A percentile compares a stretch with the other conserved stretches of the same genome.
phyloP scores from a whole-genome alignment of 2,329 filamentous ascomycete species.

The Colletotrichum magnum region DNA sequence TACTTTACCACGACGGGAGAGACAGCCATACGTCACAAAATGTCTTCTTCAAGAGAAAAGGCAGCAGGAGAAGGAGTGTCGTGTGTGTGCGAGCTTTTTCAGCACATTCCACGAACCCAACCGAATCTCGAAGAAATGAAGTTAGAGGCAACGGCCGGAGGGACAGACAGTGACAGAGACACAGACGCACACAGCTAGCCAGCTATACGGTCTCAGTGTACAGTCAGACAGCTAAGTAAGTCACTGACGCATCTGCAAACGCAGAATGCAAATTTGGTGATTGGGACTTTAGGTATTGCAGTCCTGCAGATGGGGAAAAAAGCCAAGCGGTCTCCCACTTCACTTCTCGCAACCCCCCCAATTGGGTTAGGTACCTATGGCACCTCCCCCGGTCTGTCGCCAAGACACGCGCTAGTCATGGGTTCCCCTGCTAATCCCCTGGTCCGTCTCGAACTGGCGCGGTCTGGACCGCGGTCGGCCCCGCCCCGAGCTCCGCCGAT shows the following conservation, averaged over 20 bases:
- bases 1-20: background rate
- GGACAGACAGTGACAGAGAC: background rate
- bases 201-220: no score
- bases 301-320: no score
- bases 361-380: no score
- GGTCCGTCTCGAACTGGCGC: slow-evolving; percentile 28
- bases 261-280: no score
- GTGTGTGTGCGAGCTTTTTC: no score
- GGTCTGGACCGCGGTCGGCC: slow-evolving; percentile 34
- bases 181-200: background rate
- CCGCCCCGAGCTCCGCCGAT: slow-evolving; percentile 24
- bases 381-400: no score
- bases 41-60: slow-evolving; percentile 1
- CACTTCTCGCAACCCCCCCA: no score
- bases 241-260: no score
- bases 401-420: background rate
- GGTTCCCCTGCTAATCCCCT: background rate
- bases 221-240: no score
- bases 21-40: slow-evolving; percentile 8
- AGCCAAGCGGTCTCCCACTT: no score
- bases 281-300: no score
- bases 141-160: slow-evolving; percentile 17
- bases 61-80: background rate
- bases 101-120: slow-evolving; percentile 19
- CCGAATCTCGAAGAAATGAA: background rate